These are phyloP conservation scores for Raphanus raphanistrum DNA, from an alignment of 345 rosid genomes.

Conservation along the genomic window DNA sequence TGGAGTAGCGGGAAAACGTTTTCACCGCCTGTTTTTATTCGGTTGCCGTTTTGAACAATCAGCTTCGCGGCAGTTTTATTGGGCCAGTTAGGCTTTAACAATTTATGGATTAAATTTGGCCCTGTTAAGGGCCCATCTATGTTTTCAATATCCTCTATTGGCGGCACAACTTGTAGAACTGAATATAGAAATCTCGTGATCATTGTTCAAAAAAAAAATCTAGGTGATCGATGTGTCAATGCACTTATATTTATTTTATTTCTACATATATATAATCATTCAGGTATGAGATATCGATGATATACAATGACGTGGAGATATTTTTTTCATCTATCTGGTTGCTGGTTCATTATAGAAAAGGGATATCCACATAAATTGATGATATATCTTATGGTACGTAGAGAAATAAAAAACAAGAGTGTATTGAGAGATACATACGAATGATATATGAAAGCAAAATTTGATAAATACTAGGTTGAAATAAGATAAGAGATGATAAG, in stretches of 20 bases:
- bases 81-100: background rate
- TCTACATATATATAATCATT: slow-evolving; percentile 7
- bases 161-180: background rate
- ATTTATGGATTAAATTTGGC: background rate
- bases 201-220: background rate
- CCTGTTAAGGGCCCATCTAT: background rate
- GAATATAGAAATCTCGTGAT: background rate
- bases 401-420: slow-evolving; percentile 4
- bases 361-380: slow-evolving; percentile 25
- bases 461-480: slow-evolving; percentile 31
- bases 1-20: slow-evolving; percentile 49
- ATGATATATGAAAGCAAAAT: background rate
- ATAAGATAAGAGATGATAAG: slow-evolving; percentile 24
- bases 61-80: slow-evolving; percentile 30
- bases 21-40: background rate
- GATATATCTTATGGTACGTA: slow-evolving; percentile 8
- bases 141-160: background rate
- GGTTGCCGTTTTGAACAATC: slow-evolving; percentile 25
- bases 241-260: slow-evolving; percentile 29
- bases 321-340: slow-evolving; percentile 9
- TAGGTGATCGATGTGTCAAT: slow-evolving; percentile 12
- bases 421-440: background rate
- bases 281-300: slow-evolving; percentile 15
- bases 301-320: slow-evolving; percentile 24
- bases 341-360: slow-evolving; percentile 3